Percentiles rank a stretch among this genome's conserved stretches.
Evolutionary conservation across 805 yeast genomes (phyloP).

Genomic region (Hanseniaspora occidentalis): DNA sequence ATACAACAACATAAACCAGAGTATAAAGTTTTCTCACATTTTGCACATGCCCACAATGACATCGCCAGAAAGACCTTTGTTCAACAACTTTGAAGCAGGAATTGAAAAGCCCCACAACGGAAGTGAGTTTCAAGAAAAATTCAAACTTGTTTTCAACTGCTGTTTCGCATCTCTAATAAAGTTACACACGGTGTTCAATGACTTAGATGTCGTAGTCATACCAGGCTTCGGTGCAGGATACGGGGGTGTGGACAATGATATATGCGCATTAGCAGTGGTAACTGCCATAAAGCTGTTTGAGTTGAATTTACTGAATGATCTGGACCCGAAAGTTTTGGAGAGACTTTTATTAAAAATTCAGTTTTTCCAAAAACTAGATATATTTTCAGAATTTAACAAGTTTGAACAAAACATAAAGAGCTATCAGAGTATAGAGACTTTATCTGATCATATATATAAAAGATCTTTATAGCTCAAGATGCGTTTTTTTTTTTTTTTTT

Average conservation of each 20-base stretch:
- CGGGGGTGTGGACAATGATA: conserved; percentile 19
- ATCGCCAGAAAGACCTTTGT: conserved; percentile 15
- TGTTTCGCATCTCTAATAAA: conserved; percentile 17
- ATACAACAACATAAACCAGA: too few species aligned
- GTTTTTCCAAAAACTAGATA: too few species aligned
- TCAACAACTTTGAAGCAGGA: conserved; percentile 7
- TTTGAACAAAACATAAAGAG: too few species aligned
- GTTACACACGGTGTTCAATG: conserved; percentile 9
- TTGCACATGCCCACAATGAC: conserved; percentile 24
- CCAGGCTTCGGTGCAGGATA: conserved; percentile 24
- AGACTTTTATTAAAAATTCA: too few species aligned
- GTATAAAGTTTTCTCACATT: conserved; percentile 11
- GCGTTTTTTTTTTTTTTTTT: too few species aligned
- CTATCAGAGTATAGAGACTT: too few species aligned
- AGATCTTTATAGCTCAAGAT: too few species aligned
- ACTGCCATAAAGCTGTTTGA: conserved; percentile 18
- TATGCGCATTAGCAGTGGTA: conserved; percentile 19
- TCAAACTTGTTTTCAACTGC: conserved; percentile 19
- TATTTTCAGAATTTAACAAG: too few species aligned
- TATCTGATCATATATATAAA: too few species aligned
- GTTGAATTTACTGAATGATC: conserved; percentile 1
- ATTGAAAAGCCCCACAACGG: too few species aligned
- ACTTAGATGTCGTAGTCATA: conserved; percentile 15
- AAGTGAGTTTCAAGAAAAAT: neutral
- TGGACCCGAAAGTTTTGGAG: too few species aligned